phyloP scores from a whole-genome alignment of 1,139 yeast genomes.

The Saccharomyces hybrid region DNA sequence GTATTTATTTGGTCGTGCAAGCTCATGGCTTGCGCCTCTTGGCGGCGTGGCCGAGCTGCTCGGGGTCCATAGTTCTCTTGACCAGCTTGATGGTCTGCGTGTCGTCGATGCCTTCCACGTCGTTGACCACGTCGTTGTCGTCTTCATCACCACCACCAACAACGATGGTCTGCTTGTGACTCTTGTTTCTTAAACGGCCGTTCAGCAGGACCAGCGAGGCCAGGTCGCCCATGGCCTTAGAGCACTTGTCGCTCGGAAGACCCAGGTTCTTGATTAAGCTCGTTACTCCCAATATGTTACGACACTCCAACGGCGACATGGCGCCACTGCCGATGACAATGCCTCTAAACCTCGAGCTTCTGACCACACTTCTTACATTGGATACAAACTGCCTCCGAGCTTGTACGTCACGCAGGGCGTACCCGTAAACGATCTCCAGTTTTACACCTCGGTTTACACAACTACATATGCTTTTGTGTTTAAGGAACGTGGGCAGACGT shows the following conservation, averaged over 20 bases:
- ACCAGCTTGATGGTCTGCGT: constrained; percentile 12
- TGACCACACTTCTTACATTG: constrained; percentile 65
- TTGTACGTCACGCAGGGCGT: constrained; percentile 40
- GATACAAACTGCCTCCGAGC: constrained; percentile 55
- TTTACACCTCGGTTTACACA: constrained; percentile 72
- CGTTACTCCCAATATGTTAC: constrained; percentile 63
- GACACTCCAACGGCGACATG: constrained; percentile 44
- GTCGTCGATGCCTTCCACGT: constrained; percentile 11
- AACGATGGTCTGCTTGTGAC: constrained; percentile 60
- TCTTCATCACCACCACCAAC: constrained; percentile 35
- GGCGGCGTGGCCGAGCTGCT: background rate
- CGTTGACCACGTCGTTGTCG: constrained; percentile 12
- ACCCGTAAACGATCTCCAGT: constrained; percentile 68
- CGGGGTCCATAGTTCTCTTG: constrained; percentile 24
- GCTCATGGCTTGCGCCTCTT: background rate
- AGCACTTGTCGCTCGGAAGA: constrained; percentile 44
- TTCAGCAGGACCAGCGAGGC: constrained; percentile 59
- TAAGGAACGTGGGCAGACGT: constrained; percentile 67
- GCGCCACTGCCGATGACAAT: constrained; percentile 76
- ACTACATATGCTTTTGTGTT: constrained; percentile 76
- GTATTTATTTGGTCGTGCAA: background rate
- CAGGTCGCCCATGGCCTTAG: constrained; percentile 50
- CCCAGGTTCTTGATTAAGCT: constrained; percentile 67
- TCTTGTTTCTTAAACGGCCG: constrained; percentile 62
- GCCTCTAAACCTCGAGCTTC: constrained; percentile 79